Percentiles rank a stretch among this genome's conserved stretches.
Conservation (phyloP, 192 early-diverging fungal genomes). For the Rhizoclosmatium sp. region DNA sequence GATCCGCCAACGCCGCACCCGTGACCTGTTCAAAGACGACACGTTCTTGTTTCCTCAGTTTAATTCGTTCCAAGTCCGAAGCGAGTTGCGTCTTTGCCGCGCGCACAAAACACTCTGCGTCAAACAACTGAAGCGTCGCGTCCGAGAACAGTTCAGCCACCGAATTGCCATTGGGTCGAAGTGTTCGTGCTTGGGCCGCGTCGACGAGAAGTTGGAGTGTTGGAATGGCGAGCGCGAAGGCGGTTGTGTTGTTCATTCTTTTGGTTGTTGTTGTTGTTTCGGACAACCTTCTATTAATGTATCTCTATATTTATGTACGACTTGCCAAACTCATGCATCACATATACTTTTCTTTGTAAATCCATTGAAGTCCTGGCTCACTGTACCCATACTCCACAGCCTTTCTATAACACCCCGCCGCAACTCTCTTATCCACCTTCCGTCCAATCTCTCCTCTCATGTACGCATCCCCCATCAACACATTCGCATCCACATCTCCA, state of each 20-base stretch:
- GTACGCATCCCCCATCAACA: conserved; percentile 53
- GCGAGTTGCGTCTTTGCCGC: no score
- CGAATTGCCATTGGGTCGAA: background rate
- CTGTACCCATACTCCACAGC: conserved; percentile 55
- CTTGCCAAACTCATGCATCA: background rate
- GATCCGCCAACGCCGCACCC: no score
- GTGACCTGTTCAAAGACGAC: background rate
- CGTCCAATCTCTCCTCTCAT: conserved; percentile 52
- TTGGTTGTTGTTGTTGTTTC: no score
- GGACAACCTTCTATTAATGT: no score
- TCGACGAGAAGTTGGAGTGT: background rate
- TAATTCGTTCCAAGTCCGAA: background rate
- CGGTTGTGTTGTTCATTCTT: background rate
- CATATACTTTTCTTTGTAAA: conserved; percentile 58
- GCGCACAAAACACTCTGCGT: background rate
- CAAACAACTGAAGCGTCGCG: background rate
- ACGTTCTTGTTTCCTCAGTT: background rate
- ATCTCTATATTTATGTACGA: no score
- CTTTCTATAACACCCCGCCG: conserved; percentile 55
- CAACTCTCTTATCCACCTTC: conserved; percentile 53
- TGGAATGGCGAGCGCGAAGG: background rate
- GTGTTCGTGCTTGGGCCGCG: background rate
- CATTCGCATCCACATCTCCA: conserved; percentile 58
- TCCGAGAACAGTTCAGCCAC: background rate
- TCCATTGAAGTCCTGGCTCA: conserved; percentile 61